phyloP scores from a whole-genome alignment of 164 flowering plant species.

The Kingdonia uniflora region DNA sequence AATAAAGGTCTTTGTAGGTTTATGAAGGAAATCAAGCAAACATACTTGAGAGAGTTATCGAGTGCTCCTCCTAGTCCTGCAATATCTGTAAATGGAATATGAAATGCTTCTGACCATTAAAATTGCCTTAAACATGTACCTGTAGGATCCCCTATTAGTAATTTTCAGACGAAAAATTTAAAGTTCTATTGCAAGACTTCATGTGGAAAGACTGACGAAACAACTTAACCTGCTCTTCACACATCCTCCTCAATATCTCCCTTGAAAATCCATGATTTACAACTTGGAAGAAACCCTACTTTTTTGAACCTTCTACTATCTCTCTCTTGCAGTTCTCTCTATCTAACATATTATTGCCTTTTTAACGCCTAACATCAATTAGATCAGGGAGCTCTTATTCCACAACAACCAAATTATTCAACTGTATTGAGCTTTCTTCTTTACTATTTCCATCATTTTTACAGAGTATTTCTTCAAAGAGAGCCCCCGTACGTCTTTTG shows the following conservation, averaged over 20 bases:
- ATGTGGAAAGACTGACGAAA: constrained; percentile 48
- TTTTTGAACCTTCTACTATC: constrained; percentile 53
- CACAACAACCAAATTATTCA: constrained; percentile 10
- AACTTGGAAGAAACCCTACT: constrained; percentile 88
- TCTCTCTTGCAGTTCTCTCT: constrained; percentile 44
- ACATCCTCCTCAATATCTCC: constrained; percentile 44
- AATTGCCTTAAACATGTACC: constrained; percentile 53
- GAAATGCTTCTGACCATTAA: constrained; percentile 91
- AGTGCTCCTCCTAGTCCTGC: constrained; percentile 8
- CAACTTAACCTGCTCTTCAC: constrained; percentile 43
- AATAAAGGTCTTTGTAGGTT: no score
- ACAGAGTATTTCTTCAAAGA: constrained; percentile 13
- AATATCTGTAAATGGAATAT: constrained; percentile 48
- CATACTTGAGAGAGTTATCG: constrained; percentile 37
- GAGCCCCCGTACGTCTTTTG: constrained; percentile 39
- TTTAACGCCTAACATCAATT: constrained; percentile 44
- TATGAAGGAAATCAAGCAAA: no score
- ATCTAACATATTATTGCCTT: constrained; percentile 12
- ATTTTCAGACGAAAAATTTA: constrained; percentile 38
- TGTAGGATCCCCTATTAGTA: constrained; percentile 82
- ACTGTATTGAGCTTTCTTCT: neutral
- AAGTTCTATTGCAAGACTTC: constrained; percentile 28
- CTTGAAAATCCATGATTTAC: constrained; percentile 60
- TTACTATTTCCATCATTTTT: neutral
- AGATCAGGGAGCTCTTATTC: constrained; percentile 57